Conservation (phyloP, 1,284 basidiomycete genomes). For the Gymnopus androsaceus region DNA sequence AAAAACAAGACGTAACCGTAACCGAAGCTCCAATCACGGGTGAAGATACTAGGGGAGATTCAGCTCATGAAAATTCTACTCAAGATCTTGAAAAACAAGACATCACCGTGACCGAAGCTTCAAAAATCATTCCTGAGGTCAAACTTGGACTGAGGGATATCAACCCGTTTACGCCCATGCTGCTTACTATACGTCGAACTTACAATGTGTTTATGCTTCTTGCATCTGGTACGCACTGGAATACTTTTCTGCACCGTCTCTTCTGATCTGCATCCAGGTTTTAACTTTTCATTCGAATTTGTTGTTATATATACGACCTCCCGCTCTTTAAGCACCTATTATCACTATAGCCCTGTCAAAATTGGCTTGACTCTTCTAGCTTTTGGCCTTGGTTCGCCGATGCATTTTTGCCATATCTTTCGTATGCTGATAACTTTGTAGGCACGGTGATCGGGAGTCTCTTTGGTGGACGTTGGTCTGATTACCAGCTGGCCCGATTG, state of each 20-base stretch:
- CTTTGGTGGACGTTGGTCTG: constrained; percentile 78
- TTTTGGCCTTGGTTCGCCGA: constrained; percentile 64
- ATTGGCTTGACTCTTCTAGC: constrained; percentile 80
- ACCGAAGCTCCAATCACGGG: too few species aligned
- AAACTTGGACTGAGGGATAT: constrained; percentile 69
- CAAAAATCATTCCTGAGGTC: constrained; percentile 35
- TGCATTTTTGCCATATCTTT: background rate
- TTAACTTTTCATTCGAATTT: constrained; percentile 77
- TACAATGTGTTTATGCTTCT: constrained; percentile 72
- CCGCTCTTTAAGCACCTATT: constrained; percentile 63
- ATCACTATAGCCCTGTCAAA: constrained; percentile 69
- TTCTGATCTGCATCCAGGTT: constrained; percentile 39
- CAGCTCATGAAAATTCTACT: background rate
- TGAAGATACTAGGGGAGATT: too few species aligned
- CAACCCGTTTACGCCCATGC: constrained; percentile 69
- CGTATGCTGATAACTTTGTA: background rate
- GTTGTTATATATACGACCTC: constrained; percentile 73
- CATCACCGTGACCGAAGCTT: constrained; percentile 11
- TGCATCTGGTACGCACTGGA: constrained; percentile 61
- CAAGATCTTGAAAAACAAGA: constrained; percentile 17
- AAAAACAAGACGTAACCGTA: too few species aligned
- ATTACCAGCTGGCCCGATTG: constrained; percentile 58
- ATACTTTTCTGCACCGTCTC: background rate
- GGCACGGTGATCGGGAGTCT: constrained; percentile 54
- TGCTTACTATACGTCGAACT: constrained; percentile 54